Base-by-base conservation (phyloP, 1,284 basidiomycete genomes). In the Cystobasidium slooffiae region DNA sequence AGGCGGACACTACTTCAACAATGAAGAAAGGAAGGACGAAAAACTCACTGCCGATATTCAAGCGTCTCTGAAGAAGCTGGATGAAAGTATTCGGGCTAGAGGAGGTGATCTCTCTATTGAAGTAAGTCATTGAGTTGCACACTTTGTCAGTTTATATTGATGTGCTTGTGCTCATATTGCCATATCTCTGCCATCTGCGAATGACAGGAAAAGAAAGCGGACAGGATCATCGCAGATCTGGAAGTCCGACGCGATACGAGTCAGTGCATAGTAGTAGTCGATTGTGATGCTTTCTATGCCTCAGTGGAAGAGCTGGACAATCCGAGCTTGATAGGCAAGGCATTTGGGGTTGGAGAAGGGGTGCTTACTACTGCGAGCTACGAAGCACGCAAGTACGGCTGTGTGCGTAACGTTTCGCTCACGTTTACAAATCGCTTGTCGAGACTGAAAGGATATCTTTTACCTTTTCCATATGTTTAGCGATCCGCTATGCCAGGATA, bases 291-390 rank as follows among this genome's bases (percentile, higher is more conserved):
- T 75, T 89, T 89, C 81, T 89, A 85, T 72, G 88, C 88, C 76
- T 90, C 86, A 68, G 80, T 85, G 4, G 86, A 87, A 82, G 85
- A 94, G 0, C 87, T 94, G 52, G 85, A 91, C 67, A 86, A 95
- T 79, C 93, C 94, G 1, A 84, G 85, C 14, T 85, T 97, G 1
- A 86, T 86, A 51, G 93, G 91, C 16, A 96, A 93, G 80, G 86
- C 93, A 0, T 97, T 96, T 80, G 94, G 89, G 10, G 94, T 96
- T 76, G 80, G 90, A 81, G 76, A 75, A 56, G 91, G 92, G 7
- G 90, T 96, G 3, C 82, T 96, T 18, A 89, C 87, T 2, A 97
- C 94, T 0, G 93, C 94, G 22, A 93, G 91, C 1, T 97, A 97
- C 77, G 93, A 94, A 81, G 94, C 94, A 0, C 86, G 94, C 64